Percentiles rank a stretch among this genome's conserved stretches.
These are phyloP conservation scores for Saturnispora sanitii DNA, from an alignment of 805 yeast genomes.

Conservation along the genomic window DNA sequence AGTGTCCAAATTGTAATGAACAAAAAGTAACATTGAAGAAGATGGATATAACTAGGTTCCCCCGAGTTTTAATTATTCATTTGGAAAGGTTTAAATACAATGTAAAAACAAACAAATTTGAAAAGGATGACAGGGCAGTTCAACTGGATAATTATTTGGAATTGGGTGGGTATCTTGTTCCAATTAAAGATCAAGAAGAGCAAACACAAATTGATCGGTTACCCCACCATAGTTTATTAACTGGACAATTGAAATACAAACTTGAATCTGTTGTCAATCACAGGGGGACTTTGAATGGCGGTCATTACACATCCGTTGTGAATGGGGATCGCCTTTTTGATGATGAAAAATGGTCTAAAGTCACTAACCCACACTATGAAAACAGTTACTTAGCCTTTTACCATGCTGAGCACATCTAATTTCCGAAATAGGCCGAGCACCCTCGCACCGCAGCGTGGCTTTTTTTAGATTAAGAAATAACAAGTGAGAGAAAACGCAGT, in stretches of 20 bases:
- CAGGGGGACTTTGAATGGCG: slow-evolving; percentile 71
- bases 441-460: not conserved
- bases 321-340: not conserved
- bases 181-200: slow-evolving; percentile 28
- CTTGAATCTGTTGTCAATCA: slow-evolving; percentile 80
- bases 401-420: not conserved
- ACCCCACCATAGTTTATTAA: slow-evolving; percentile 20
- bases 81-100: slow-evolving; percentile 64
- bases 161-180: slow-evolving; percentile 53
- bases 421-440: not conserved
- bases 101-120: slow-evolving; percentile 23
- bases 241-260: slow-evolving; percentile 56
- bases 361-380: not conserved
- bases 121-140: slow-evolving; percentile 56
- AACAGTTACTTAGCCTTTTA: not conserved
- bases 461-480: no score
- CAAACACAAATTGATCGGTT: not conserved
- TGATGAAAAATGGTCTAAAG: not conserved
- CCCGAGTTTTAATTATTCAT: slow-evolving; percentile 71
- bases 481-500: no score
- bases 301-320: slow-evolving; percentile 52
- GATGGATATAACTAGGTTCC: slow-evolving; percentile 66
- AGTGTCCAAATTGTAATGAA: slow-evolving; percentile 64
- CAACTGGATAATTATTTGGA: slow-evolving; percentile 49
- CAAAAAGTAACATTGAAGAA: slow-evolving; percentile 58